Percentiles rank a stretch among this genome's conserved stretches.
These are phyloP conservation scores for Leishmania arabica DNA, from an alignment of 208 protist genomes.

Conservation along the genomic window DNA sequence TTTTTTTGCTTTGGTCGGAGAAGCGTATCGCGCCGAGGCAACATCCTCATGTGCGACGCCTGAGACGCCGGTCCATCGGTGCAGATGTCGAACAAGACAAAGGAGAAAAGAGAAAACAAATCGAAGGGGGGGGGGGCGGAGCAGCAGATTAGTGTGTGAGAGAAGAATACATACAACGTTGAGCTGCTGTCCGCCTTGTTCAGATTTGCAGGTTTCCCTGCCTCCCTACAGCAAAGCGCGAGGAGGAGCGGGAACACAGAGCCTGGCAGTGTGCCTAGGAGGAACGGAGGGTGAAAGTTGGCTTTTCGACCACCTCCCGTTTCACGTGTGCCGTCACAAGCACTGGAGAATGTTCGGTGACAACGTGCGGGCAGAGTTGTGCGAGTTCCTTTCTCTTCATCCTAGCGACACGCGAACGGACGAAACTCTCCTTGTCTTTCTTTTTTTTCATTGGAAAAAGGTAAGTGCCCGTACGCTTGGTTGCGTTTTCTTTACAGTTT, in stretches of 20 bases:
- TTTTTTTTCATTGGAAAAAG: not conserved
- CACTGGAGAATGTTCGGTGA: not conserved
- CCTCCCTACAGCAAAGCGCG: not conserved
- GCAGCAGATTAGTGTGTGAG: not conserved
- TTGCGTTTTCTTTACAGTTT: not conserved
- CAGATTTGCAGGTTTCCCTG: not conserved
- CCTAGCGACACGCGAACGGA: not conserved
- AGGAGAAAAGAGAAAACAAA: slow-evolving; percentile 3
- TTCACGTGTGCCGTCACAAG: not conserved
- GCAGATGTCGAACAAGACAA: slow-evolving; percentile 3
- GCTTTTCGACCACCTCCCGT: not conserved
- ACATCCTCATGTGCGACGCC: not conserved
- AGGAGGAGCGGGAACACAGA: not conserved
- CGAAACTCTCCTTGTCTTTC: too few relatives aligned
- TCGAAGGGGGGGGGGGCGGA: not conserved
- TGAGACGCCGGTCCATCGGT: not conserved
- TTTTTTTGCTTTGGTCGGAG: not conserved
- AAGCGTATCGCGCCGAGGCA: not conserved
- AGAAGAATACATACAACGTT: not conserved
- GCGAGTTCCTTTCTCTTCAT: not conserved
- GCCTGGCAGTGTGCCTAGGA: not conserved
- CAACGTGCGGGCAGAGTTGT: not conserved
- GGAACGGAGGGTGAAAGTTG: not conserved
- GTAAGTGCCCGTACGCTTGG: too few relatives aligned
- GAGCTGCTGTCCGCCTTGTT: not conserved